Conservation (phyloP, 352 stramenopile species). For the Peronosclerospora sorghi region DNA sequence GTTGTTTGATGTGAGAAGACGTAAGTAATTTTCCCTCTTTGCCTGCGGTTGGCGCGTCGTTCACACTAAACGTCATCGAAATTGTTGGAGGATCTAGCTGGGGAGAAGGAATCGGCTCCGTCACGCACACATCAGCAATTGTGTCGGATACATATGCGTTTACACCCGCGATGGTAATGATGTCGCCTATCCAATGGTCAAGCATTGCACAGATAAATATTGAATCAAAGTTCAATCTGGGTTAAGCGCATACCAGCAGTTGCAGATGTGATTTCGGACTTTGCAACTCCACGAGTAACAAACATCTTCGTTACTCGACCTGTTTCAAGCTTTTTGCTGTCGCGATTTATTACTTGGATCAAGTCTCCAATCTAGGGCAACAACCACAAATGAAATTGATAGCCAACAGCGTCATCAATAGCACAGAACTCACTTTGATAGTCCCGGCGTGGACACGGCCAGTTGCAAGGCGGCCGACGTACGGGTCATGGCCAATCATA, state of each 20-base stretch:
- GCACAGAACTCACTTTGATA: constrained; percentile 36
- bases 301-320: constrained; percentile 85
- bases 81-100: constrained; percentile 95
- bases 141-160: constrained; percentile 86
- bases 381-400: no score
- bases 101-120: constrained; percentile 86
- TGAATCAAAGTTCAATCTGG: neutral
- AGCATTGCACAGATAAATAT: neutral
- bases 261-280: constrained; percentile 82
- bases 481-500: constrained; percentile 95
- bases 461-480: constrained; percentile 95
- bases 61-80: constrained; percentile 96
- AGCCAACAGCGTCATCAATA: neutral
- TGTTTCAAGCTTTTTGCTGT: constrained; percentile 67
- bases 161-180: constrained; percentile 94
- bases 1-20: constrained; percentile 89
- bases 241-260: constrained; percentile 42
- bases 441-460: constrained; percentile 90
- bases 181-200: constrained; percentile 75
- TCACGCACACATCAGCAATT: constrained; percentile 61
- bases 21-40: constrained; percentile 97
- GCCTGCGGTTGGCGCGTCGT: constrained; percentile 92
- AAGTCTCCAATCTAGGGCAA: constrained; percentile 59
- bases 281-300: constrained; percentile 63
- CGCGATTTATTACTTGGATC: constrained; percentile 85